Evolutionary conservation across 1,139 yeast genomes (phyloP).

Genomic region (Saccharomycopsis hybrid): DNA sequence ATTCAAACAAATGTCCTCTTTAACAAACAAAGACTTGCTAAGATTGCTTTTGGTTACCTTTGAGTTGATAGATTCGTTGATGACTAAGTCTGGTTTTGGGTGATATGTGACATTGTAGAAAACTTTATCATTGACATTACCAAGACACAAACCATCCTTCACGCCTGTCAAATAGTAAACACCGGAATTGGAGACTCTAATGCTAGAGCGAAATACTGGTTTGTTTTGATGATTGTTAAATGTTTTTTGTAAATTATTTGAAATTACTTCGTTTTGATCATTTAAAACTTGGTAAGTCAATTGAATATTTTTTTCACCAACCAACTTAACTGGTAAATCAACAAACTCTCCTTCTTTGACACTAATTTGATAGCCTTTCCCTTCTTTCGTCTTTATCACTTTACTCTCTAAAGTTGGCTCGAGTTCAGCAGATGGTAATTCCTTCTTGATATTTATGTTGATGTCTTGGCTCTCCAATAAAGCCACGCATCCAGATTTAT

Average conservation of each 20-base stretch:
- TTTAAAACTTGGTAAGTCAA: slow-evolving; percentile 35
- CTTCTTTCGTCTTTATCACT: slow-evolving; percentile 25
- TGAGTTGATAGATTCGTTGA: slow-evolving; percentile 24
- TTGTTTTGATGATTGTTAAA: slow-evolving; percentile 29
- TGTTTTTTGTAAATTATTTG: slow-evolving; percentile 7
- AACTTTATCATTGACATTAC: slow-evolving; percentile 39
- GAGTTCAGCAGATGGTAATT: slow-evolving; percentile 53
- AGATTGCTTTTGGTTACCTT: slow-evolving; percentile 20
- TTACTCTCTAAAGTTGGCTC: slow-evolving; percentile 27
- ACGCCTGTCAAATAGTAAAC: slow-evolving; percentile 52
- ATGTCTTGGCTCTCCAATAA: slow-evolving; percentile 56
- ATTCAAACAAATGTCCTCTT: slow-evolving; percentile 41
- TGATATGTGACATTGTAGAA: slow-evolving; percentile 43
- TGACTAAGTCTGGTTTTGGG: slow-evolving; percentile 48
- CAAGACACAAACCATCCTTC: slow-evolving; percentile 63
- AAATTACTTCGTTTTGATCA: slow-evolving; percentile 25
- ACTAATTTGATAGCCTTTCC: slow-evolving; percentile 29
- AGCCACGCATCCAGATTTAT: slow-evolving; percentile 69
- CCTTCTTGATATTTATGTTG: slow-evolving; percentile 56
- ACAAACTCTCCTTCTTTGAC: slow-evolving; percentile 59
- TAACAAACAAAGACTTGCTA: slow-evolving; percentile 27
- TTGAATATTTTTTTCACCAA: slow-evolving; percentile 46
- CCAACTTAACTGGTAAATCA: slow-evolving; percentile 50
- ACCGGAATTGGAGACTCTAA: slow-evolving; percentile 50
- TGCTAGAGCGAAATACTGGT: slow-evolving; percentile 29